phyloP scores from a whole-genome alignment of 129 eudicot species.

The Saposhnikovia divaricata region DNA sequence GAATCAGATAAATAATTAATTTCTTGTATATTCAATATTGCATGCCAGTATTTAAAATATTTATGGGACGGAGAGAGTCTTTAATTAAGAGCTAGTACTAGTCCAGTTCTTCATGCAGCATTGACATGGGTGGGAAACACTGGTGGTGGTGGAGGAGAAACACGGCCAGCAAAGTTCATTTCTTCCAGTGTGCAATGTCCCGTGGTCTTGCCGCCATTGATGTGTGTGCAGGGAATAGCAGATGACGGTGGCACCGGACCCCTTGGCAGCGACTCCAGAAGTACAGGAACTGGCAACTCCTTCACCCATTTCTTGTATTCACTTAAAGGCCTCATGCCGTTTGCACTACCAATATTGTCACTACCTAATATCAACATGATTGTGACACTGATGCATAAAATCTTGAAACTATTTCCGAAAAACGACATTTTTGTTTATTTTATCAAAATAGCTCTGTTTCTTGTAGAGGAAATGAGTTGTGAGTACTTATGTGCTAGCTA shows the following conservation, averaged over 20 bases:
- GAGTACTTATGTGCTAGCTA: not conserved
- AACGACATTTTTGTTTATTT: not conserved
- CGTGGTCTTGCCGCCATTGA: not conserved
- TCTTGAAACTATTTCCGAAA: not conserved
- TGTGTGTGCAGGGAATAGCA: conserved; percentile 1
- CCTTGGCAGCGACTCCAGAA: conserved; percentile 10
- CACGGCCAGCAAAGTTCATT: not conserved
- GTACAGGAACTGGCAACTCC: not conserved
- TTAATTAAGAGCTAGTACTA: not conserved
- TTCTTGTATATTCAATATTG: no score
- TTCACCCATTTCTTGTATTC: not conserved
- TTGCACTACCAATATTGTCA: not conserved
- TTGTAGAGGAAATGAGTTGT: not conserved
- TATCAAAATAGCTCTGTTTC: not conserved
- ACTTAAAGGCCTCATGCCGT: conserved; percentile 6
- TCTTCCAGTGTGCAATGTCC: not conserved
- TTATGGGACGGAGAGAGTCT: no score
- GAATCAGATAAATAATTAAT: not conserved
- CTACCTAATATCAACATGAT: not conserved
- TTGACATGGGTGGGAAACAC: not conserved
- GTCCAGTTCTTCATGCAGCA: not conserved
- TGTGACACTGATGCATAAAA: not conserved
- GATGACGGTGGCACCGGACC: conserved; percentile 14
- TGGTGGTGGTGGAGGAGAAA: not conserved
- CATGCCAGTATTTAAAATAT: not conserved